These are phyloP conservation scores for Wallacemonas collosoma DNA, from an alignment of 208 protist species.

Conservation along the genomic window DNA sequence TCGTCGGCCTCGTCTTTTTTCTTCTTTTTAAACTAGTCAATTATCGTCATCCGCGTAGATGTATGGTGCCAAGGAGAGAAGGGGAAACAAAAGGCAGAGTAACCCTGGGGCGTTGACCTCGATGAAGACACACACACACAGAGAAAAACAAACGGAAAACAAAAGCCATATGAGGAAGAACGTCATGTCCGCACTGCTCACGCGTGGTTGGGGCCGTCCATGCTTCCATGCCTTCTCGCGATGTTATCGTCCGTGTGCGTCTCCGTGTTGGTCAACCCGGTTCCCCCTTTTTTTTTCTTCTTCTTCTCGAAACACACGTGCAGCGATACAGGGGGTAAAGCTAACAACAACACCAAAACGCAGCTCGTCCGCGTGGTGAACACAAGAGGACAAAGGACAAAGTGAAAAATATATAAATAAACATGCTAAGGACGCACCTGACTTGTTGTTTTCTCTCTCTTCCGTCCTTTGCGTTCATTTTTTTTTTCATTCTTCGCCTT, in stretches of 20 bases:
- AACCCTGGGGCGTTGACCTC: no score
- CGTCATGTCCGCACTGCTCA: neutral
- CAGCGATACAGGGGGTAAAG: neutral
- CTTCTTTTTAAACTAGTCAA: no score
- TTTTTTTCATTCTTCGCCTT: conserved; percentile 5
- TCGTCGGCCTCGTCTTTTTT: no score
- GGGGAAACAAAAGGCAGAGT: no score
- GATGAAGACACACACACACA: neutral
- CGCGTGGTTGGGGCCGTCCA: neutral
- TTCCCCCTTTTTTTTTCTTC: conserved; percentile 19
- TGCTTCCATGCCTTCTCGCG: neutral
- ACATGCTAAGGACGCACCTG: no score
- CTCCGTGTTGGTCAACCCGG: no score
- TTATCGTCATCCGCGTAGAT: no score
- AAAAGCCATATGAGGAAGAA: neutral
- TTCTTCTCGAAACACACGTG: conserved; percentile 12
- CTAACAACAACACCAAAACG: neutral
- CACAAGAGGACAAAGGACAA: no score
- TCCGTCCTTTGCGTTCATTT: neutral
- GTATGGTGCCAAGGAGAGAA: no score
- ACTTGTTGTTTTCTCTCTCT: neutral
- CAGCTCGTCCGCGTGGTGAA: neutral
- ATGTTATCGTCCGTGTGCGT: no score
- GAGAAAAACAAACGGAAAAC: conserved; percentile 19
- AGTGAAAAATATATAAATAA: no score